A percentile compares a stretch with the other conserved stretches of the same genome.
Conservation (phyloP, 495 filamentous ascomycete species). For the Peziza echinospora region DNA sequence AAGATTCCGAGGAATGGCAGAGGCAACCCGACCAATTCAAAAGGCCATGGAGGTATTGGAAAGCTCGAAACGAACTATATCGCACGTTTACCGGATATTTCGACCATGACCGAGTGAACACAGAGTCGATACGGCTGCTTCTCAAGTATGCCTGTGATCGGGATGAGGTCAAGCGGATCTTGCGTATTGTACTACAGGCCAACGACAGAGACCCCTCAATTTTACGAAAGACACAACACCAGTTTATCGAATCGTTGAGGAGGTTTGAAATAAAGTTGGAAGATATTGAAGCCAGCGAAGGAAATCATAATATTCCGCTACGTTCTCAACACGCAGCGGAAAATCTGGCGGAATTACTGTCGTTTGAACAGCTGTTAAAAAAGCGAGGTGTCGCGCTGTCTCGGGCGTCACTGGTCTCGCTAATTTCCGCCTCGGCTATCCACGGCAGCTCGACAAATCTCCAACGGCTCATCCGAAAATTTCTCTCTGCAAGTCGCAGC, state of each 20-base stretch:
- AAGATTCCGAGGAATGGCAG: not conserved
- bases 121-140: not conserved
- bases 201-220: not conserved
- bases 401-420: not conserved
- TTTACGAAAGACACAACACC: not conserved
- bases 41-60: not conserved
- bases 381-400: not conserved
- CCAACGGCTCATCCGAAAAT: not conserved
- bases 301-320: not conserved
- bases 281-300: not conserved
- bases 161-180: not conserved
- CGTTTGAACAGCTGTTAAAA: not conserved
- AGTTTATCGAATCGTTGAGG: not conserved
- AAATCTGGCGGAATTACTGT: not conserved
- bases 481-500: not conserved
- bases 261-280: not conserved
- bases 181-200: not conserved
- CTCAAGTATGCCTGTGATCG: not conserved
- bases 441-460: not conserved
- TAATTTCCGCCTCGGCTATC: not conserved
- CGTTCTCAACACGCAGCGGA: not conserved
- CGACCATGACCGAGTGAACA: not conserved
- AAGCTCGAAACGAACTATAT: not conserved
- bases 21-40: not conserved
- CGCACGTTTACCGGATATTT: not conserved